These are phyloP conservation scores for Boletus edulis DNA, from an alignment of 768 basidiomycete species.

Conservation along the genomic window DNA sequence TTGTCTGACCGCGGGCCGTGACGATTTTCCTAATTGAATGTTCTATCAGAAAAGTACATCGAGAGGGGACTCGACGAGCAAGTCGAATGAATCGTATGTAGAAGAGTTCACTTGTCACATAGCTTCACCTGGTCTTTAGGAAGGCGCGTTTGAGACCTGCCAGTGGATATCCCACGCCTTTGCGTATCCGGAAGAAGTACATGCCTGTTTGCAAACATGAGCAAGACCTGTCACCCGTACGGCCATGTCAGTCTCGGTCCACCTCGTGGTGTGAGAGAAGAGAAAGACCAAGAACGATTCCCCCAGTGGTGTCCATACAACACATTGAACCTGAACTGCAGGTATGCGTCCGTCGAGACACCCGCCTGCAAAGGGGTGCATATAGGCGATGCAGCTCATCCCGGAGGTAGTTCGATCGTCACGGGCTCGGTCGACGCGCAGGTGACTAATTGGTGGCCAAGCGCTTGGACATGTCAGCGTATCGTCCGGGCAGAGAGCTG, in stretches of 20 bases:
- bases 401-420: constrained; percentile 49
- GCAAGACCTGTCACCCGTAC: constrained; percentile 20
- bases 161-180: constrained; percentile 4
- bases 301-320: constrained; percentile 6
- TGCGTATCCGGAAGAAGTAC: constrained; percentile 32
- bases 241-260: neutral
- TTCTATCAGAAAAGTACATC: too few species aligned
- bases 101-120: neutral
- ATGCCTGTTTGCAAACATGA: constrained; percentile 27
- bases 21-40: too few species aligned
- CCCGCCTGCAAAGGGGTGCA: constrained; percentile 47
- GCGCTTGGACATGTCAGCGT: constrained; percentile 23
- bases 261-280: too few species aligned
- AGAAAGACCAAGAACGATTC: neutral
- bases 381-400: constrained; percentile 50
- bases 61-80: too few species aligned
- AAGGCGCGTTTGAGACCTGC: neutral
- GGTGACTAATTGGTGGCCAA: constrained; percentile 41
- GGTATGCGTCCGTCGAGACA: constrained; percentile 50
- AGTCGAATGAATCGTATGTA: too few species aligned
- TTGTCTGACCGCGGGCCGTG: too few species aligned
- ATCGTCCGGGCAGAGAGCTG: neutral
- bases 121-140: neutral
- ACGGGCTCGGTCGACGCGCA: constrained; percentile 42
- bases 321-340: constrained; percentile 1